phyloP scores from a whole-genome alignment of 2,329 filamentous ascomycete species.

The Xylariaceae sp. region DNA sequence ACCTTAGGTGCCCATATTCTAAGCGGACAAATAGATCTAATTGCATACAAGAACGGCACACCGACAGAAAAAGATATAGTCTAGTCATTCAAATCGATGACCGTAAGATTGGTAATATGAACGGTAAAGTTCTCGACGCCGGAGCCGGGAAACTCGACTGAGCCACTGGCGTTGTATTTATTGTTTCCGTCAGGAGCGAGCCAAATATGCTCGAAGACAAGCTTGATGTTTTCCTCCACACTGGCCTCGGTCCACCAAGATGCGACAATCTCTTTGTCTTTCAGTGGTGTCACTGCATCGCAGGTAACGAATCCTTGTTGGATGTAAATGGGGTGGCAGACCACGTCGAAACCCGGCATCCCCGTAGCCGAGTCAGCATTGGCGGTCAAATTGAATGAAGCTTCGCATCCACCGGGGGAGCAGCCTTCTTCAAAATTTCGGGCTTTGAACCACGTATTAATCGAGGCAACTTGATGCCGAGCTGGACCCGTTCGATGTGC shows the following conservation, averaged over 20 bases:
- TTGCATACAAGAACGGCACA: no score
- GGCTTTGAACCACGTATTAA: background rate
- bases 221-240: conserved; percentile 16
- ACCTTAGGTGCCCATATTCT: no score
- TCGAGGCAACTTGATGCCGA: background rate
- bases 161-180: conserved; percentile 15
- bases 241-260: conserved; percentile 21
- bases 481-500: no score
- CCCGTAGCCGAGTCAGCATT: conserved; percentile 18
- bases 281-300: conserved; percentile 9
- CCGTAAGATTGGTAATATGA: conserved; percentile 12
- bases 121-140: conserved; percentile 7
- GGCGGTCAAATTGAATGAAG: conserved; percentile 22
- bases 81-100: no score
- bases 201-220: conserved; percentile 23
- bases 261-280: conserved; percentile 15
- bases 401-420: conserved; percentile 17
- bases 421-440: conserved; percentile 17
- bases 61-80: no score
- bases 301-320: conserved; percentile 23
- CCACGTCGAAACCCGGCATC: conserved; percentile 26
- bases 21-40: no score
- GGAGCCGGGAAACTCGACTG: conserved; percentile 7
- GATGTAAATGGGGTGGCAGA: conserved; percentile 25
- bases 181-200: conserved; percentile 4